Base-by-base conservation (phyloP, 306 rosid genomes). In the Arachis hypogaea region DNA sequence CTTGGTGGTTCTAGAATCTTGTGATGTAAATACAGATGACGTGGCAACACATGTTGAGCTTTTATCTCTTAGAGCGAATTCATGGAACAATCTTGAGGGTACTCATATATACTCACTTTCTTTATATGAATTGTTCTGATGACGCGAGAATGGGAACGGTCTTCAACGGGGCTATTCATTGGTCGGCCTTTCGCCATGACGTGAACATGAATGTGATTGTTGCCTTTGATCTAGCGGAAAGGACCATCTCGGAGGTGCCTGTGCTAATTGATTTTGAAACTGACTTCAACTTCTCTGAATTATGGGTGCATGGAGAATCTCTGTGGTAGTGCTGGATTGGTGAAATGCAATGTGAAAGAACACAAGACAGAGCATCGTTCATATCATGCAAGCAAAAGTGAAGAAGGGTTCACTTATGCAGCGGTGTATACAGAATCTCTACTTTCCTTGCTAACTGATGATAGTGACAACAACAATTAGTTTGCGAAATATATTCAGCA, bases 181-280 rank as follows among this genome's bases (percentile, higher is more conserved):
- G 69, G 69, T 40, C 33, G 42, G 69, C 42, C 0, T 62, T 9
- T 7, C 62, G 54, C 12, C 12, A 40, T 0, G 78, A 50, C 22
- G 22, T 16, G 6, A 5, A 8, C 0, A 28, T 22, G 11, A 2
- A 18, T 46, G 52, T 55, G 50, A 78, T 78, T 42, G 0, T 73
- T 47, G 70, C 73, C 5, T 82, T 72, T 29, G 75, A 77, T 66
- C 58, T 77, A 28, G 10, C 5, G 18, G 38, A 72, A 42, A 72
- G 14, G 66, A 40, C 56, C 6, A 54, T 81, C 0, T 7, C 29
- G 0, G 76, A 77, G 5, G 36, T 82, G 5, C 10, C 52, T 67
- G 9, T 77, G 7, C 78, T 61, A 0, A 2, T 7, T 38, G 73
- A 22, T 10, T 52, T 52, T 14, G 28, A 2, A 0, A 0, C 0